These are phyloP conservation scores for Homolaphlyctis polyrhiza DNA, from an alignment of 371 early-diverging fungal genomes.

Conservation along the genomic window DNA sequence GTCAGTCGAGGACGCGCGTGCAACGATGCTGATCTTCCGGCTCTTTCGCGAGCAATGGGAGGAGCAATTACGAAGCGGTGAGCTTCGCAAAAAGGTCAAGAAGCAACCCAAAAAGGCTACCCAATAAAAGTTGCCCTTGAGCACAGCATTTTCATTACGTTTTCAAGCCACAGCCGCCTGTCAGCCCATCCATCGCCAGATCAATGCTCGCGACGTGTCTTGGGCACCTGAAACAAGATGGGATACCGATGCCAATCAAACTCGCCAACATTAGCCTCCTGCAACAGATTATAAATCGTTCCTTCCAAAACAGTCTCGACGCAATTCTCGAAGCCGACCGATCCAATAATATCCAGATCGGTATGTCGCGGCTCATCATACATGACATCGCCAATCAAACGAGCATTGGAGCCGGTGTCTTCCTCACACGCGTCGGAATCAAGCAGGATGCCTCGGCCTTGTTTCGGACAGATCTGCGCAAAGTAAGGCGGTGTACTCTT, in stretches of 20 bases:
- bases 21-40: slow-evolving; percentile 83
- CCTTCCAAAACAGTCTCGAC: slow-evolving; percentile 35
- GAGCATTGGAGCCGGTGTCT: no score
- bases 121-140: no score
- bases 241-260: slow-evolving; percentile 18
- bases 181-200: no score
- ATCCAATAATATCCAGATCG: no score
- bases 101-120: neutral
- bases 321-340: slow-evolving; percentile 27
- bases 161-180: no score
- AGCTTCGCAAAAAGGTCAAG: neutral
- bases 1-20: slow-evolving; percentile 89
- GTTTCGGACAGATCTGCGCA: slow-evolving; percentile 20
- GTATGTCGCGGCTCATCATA: no score
- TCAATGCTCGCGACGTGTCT: no score
- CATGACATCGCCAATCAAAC: no score
- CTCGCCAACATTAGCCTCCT: slow-evolving; percentile 35
- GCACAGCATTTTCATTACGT: no score
- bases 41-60: slow-evolving; percentile 52
- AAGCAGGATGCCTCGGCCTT: slow-evolving; percentile 17
- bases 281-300: slow-evolving; percentile 41
- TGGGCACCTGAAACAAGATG: neutral
- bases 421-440: neutral
- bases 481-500: slow-evolving; percentile 28
- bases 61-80: neutral